Conservation (phyloP, 1,139 yeast genomes). For the Citeromyces hawaiiensis region DNA sequence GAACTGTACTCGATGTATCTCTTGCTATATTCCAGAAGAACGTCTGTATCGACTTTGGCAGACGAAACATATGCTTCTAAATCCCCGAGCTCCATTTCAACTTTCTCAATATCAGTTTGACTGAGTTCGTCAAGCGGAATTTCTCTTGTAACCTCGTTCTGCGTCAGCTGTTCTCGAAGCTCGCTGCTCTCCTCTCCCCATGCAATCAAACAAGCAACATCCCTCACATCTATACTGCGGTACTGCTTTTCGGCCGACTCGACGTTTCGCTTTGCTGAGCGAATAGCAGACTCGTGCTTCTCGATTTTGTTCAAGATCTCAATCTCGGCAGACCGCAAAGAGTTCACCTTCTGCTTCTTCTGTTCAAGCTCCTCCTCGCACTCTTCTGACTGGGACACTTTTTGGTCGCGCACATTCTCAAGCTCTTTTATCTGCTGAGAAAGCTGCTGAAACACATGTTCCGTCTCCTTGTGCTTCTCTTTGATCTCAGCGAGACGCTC, state of each 20-base stretch:
- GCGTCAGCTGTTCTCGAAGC: slow-evolving; percentile 7
- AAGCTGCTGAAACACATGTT: slow-evolving; percentile 4
- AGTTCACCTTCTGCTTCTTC: slow-evolving; percentile 39
- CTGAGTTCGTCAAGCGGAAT: slow-evolving; percentile 41
- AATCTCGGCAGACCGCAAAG: slow-evolving; percentile 54
- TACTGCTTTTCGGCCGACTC: slow-evolving; percentile 25
- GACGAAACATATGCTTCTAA: slow-evolving; percentile 45
- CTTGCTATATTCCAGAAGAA: slow-evolving; percentile 62
- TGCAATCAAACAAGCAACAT: slow-evolving; percentile 31
- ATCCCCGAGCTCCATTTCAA: slow-evolving; percentile 38
- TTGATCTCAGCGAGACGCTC: slow-evolving; percentile 21
- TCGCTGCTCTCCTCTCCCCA: slow-evolving; percentile 23
- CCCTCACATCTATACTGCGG: slow-evolving; percentile 31
- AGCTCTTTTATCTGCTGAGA: slow-evolving; percentile 5
- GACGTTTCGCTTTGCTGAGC: slow-evolving; percentile 25
- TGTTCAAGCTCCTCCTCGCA: slow-evolving; percentile 34
- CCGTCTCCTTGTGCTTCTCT: slow-evolving; percentile 7
- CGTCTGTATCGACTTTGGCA: slow-evolving; percentile 58
- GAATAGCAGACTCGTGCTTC: slow-evolving; percentile 30
- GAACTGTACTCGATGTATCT: slow-evolving; percentile 51
- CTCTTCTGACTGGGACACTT: slow-evolving; percentile 15
- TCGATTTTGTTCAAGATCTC: slow-evolving; percentile 58
- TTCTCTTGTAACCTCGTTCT: slow-evolving; percentile 20
- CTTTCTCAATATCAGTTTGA: slow-evolving; percentile 30
- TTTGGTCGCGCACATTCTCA: slow-evolving; percentile 6